These are phyloP conservation scores for Colletotrichum falcatum DNA, from an alignment of 2,329 filamentous ascomycete species.

Conservation along the genomic window DNA sequence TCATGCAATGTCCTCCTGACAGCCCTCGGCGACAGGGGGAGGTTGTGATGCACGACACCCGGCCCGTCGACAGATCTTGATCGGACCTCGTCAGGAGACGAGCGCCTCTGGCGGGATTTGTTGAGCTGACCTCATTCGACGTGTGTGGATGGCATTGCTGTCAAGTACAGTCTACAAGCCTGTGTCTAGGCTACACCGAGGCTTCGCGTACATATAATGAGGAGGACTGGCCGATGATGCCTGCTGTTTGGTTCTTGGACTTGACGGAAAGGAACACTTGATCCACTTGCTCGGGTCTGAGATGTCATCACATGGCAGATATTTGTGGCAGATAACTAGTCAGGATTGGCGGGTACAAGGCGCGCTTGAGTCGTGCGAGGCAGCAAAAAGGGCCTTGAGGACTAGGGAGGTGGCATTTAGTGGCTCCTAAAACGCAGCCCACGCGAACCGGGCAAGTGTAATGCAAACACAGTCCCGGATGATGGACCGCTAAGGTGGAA, in stretches of 20 bases:
- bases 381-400: not conserved
- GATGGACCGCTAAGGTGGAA: not conserved
- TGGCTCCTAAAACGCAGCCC: constrained; percentile 12
- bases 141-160: not conserved
- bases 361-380: constrained; percentile 30
- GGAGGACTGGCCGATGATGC: not conserved
- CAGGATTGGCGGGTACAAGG: constrained; percentile 29
- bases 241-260: constrained; percentile 10
- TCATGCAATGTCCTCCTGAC: constrained; percentile 35
- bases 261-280: constrained; percentile 26
- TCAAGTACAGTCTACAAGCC: not conserved
- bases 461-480: not conserved
- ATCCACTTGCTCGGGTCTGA: constrained; percentile 40
- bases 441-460: constrained; percentile 5
- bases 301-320: constrained; percentile 37
- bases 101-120: constrained; percentile 2
- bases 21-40: constrained; percentile 19
- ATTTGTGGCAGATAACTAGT: constrained; percentile 34
- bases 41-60: constrained; percentile 27
- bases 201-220: not conserved
- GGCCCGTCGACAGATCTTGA: constrained; percentile 25
- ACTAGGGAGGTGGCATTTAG: not conserved
- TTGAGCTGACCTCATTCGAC: not conserved
- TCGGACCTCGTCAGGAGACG: not conserved
- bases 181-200: not conserved